Conservation (phyloP, 768 basidiomycete genomes). For the Suillus subaureus region DNA sequence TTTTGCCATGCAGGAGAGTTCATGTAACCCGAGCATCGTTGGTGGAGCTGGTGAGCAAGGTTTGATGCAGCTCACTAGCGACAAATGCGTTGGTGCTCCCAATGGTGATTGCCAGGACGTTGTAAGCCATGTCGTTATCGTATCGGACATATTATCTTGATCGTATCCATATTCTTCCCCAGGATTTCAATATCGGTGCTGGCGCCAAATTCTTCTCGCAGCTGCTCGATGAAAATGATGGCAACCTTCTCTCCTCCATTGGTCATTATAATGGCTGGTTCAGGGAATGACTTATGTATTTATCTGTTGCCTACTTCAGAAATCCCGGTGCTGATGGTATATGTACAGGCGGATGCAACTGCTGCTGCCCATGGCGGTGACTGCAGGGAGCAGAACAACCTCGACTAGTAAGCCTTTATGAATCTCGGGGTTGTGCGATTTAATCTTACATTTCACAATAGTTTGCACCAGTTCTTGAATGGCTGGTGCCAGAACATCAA, state of each 20-base stretch:
- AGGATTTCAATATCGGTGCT: slow-evolving; percentile 75
- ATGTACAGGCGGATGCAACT: slow-evolving; percentile 52
- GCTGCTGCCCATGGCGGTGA: slow-evolving; percentile 55
- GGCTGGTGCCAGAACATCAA: slow-evolving; percentile 69
- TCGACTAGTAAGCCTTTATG: slow-evolving; percentile 69
- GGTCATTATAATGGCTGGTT: slow-evolving; percentile 83
- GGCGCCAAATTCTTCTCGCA: slow-evolving; percentile 62
- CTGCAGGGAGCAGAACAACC: slow-evolving; percentile 79
- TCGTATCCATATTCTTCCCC: neutral
- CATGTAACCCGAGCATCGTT: slow-evolving; percentile 64
- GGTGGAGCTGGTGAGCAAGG: slow-evolving; percentile 86
- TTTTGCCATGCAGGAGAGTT: slow-evolving; percentile 87
- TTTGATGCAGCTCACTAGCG: slow-evolving; percentile 81
- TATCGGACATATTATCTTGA: slow-evolving; percentile 4
- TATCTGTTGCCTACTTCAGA: slow-evolving; percentile 14
- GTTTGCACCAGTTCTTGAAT: slow-evolving; percentile 70
- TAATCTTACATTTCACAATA: slow-evolving; percentile 28
- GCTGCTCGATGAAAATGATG: slow-evolving; percentile 45
- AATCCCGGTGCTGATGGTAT: slow-evolving; percentile 3
- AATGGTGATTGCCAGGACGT: slow-evolving; percentile 43
- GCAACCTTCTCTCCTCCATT: slow-evolving; percentile 57
- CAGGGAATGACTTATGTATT: slow-evolving; percentile 57
- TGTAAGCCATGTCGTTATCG: slow-evolving; percentile 23
- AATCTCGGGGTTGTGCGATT: neutral
- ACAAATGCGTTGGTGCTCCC: slow-evolving; percentile 70